Base-by-base conservation (phyloP, 768 basidiomycete species). In the Mycena haematopus region DNA sequence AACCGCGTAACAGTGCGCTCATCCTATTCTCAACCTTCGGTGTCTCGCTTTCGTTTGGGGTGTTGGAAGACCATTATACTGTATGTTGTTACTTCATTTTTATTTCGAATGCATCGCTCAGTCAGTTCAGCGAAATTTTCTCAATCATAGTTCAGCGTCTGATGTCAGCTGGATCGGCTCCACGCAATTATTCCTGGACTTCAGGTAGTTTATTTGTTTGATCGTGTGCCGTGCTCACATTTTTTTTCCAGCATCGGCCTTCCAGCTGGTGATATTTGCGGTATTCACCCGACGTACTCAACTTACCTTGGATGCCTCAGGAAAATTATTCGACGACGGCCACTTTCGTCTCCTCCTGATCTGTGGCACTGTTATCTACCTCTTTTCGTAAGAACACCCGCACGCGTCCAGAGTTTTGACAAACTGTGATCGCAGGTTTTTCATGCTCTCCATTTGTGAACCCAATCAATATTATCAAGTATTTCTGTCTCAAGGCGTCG, bases 401-500 rank as follows among this genome's bases (percentile, higher is more conserved):
- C 29, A 6, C 31, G 35, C 14, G 27, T 25, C 4, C 9, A 27
- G 19, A 11, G 1, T 9, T 35, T 45, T 35, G 29, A 53, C 21
- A 19, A 27, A 24, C 1, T 25, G 13, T 25, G 19, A 53, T 22
- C 29, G 22, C 50, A 66, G 65, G 29, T 62, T 69, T 27, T 68
- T 70, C 69, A 69, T 72, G 65, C 60, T 73, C 14, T 73, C 72
- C 14, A 55, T 73, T 31, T 67, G 67, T 40, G 46, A 70, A 38
- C 65, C 66, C n/a, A 62, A 73, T 46, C 65, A 64, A 2, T 70
- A 64, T 31, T 73, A 69, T 31, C 72, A 73, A 60, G 67, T 68
- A n/a, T 73, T 70, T 58, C 67, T 73, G 15, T 58, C 69, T 2
- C 70, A 73, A 66, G 75, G 71, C 25, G 69, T 74, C n/a, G 73